Conservation (phyloP, 257 asterid genomes). For the Voacanga thouarsii region DNA sequence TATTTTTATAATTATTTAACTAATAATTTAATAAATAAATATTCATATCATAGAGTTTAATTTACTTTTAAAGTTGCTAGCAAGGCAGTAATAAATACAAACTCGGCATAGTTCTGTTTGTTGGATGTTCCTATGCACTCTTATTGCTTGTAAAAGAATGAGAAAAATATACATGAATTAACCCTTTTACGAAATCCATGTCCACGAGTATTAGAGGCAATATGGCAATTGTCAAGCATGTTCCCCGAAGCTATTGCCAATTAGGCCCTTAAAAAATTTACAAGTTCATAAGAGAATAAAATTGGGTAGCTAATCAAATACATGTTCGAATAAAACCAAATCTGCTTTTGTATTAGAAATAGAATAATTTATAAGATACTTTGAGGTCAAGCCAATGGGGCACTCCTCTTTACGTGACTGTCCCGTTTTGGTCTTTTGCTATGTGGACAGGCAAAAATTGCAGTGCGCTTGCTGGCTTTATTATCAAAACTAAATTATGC, state of each 20-base stretch:
- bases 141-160: too few species aligned
- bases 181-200: background rate
- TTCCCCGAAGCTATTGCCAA: background rate
- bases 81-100: too few species aligned
- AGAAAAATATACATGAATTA: background rate
- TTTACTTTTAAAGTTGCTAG: too few species aligned
- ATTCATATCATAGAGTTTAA: too few species aligned
- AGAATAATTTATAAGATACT: slow-evolving; percentile 22
- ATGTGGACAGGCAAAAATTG: background rate
- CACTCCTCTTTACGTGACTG: slow-evolving; percentile 14
- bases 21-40: too few species aligned
- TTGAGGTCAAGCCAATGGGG: slow-evolving; percentile 23
- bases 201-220: slow-evolving; percentile 2
- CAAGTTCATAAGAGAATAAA: background rate
- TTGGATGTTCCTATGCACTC: too few species aligned
- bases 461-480: slow-evolving; percentile 22
- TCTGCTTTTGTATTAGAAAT: background rate
- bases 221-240: slow-evolving; percentile 16
- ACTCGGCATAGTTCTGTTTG: too few species aligned
- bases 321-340: slow-evolving; percentile 2
- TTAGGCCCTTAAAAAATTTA: background rate
- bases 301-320: background rate
- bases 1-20: too few species aligned
- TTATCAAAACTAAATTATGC: background rate
- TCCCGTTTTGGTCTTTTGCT: slow-evolving; percentile 21